phyloP scores from a whole-genome alignment of 1,284 basidiomycete genomes.

The Malassezia obtusa region DNA sequence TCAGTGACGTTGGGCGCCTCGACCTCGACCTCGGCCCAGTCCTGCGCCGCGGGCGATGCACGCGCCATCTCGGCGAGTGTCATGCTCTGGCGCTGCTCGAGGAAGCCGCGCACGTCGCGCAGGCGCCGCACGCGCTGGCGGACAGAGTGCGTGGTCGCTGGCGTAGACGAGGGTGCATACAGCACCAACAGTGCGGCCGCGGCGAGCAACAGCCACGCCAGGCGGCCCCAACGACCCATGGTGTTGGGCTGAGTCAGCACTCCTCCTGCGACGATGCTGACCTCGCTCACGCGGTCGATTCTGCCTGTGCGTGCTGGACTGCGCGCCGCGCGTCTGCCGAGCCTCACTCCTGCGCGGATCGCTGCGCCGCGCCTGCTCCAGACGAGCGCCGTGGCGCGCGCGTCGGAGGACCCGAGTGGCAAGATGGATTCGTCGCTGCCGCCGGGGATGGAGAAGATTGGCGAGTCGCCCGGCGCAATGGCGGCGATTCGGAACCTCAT shows the following conservation, averaged over 20 bases:
- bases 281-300: neutral
- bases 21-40: conserved; percentile 53
- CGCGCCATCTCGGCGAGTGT: no score
- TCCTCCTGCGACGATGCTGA: neutral
- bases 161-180: neutral
- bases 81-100: neutral
- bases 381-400: neutral
- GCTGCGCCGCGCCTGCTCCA: neutral
- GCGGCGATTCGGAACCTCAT: conserved; percentile 28
- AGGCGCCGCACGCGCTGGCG: conserved; percentile 5
- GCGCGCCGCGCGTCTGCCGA: neutral
- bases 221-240: neutral
- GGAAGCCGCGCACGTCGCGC: conserved; percentile 5
- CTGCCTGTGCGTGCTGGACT: neutral
- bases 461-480: conserved; percentile 25
- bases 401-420: conserved; percentile 12
- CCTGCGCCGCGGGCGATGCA: conserved; percentile 11
- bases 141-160: no score
- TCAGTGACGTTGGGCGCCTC: conserved; percentile 60
- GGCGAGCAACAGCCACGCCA: neutral
- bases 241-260: neutral
- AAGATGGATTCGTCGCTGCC: conserved; percentile 18
- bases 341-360: neutral
- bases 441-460: conserved; percentile 35
- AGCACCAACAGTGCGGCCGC: neutral